Base-by-base conservation (phyloP, 2,329 filamentous ascomycete species). In the Curvularia sp. region DNA sequence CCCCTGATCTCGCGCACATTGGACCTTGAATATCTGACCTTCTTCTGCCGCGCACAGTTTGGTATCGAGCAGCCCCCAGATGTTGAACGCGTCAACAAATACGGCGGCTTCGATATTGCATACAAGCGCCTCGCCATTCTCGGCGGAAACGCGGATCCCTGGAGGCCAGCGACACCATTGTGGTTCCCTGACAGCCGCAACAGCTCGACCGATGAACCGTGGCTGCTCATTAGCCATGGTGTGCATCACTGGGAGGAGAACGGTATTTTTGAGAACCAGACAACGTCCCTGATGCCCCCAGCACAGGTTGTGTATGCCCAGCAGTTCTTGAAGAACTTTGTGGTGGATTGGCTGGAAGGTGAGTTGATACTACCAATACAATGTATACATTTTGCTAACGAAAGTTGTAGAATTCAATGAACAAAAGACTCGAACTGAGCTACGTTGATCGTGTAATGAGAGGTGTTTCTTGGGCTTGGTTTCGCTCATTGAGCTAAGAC, bases 241-340 rank as follows among this genome's bases (percentile, higher is more conserved):
- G 90, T 93, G 20, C 92, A 96, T 75, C 91, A 94, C 72, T 95
- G 90, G 89, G 89, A 91, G 65, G 88, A 89, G 78, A 89, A 89
- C 63, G 87, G 88, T 0, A 67, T 90, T n/a, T 86, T 88, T 49
- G 75, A 80, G 1, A 88, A 88, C 57, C 82, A 90, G 72, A 88
- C 88, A 0, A 84, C 81, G 5, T 64, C 81, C 1, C 76, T 77
- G 0, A 69, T 91, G 31, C 88, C 89, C 1, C 88, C 88, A 0
- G 69, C 76, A 1, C 78, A 86, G 2, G 83, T 92, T 5, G 80
- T 78, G 3, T 80, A 87, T 13, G 82, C 85, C 0, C 89, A 93
- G 70, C 73, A 77, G 42, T 75, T 84, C 61, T 81, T 89, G 64
- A 78, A 86, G 10, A 77, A 80, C 39, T 89, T 90, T 74, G 89